Evolutionary conservation across 2,329 filamentous ascomycete species (phyloP), one percentile per base, ranked within the genome.

Genomic region (Tolypocladium amazonense): DNA sequence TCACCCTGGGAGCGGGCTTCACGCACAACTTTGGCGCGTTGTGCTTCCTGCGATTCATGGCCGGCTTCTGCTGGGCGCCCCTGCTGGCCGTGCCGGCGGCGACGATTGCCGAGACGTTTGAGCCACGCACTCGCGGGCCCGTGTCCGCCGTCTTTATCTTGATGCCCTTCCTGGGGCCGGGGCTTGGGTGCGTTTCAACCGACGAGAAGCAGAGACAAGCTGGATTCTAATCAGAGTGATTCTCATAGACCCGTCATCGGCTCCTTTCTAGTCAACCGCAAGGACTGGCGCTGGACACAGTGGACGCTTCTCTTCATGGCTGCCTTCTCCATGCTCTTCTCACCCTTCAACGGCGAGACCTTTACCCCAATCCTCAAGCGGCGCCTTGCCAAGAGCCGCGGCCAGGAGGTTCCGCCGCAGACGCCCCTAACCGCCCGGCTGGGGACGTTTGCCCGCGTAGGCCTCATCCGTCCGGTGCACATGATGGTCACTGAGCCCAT

Each of bases 401-500:
- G 73, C 1, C 59, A 72, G 5, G 45, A 68, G 0, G 33, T 70
- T 0, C 67, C 70, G 1, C 62, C 64, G 0, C 56, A 57, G 0
- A 66, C 69, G 0, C 68, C 74, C 0, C 18, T 71, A 4, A 11
- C 55, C 0, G 57, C 65, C 9, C 69, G 66, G 4, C 53, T 75
- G 33, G 65, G 63, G 25, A 23, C 62, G 1, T 79, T 81, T 60
- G 61, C 78, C 3, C 70, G 75, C 0, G 69, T 76, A 1, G 76
- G 77, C 1, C 67, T 83, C 1, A 61, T 81, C 20, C 74, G 82
- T 14, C 83, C 83, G 0, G 23, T 85, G 0, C 76, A 79, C 53
- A 85, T 89, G 76, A 75, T 88, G 9, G 67, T 85, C 47, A 79
- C 80, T 1, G 86, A 88, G 65, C 85, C 85, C 2, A 86, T 88